A percentile compares a stretch with the other conserved stretches of the same genome.
phyloP scores from a whole-genome alignment of 1,284 basidiomycete genomes.

The Irpex sp. region DNA sequence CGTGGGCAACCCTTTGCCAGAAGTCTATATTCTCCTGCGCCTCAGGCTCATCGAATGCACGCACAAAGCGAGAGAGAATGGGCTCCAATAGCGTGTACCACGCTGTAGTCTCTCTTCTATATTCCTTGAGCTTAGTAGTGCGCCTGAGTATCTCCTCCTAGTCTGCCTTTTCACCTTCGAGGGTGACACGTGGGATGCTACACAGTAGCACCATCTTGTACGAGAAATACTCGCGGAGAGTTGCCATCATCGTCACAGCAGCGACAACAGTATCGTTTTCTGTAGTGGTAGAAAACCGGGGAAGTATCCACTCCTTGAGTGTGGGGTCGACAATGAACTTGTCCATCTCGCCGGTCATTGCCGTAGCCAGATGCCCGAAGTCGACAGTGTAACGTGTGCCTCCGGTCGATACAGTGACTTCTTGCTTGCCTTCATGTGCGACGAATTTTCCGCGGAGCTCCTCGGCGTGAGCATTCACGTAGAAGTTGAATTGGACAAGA shows the following conservation, averaged over 20 bases:
- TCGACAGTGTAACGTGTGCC: conserved; percentile 21
- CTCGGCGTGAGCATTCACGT: conserved; percentile 39
- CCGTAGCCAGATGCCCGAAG: conserved; percentile 28
- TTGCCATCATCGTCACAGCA: conserved; percentile 43
- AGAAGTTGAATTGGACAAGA: conserved; percentile 39
- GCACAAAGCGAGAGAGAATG: conserved; percentile 31
- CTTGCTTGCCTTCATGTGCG: conserved; percentile 33
- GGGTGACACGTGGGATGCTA: conserved; percentile 45
- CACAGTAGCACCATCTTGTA: conserved; percentile 31
- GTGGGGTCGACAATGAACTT: conserved; percentile 32
- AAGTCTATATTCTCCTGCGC: conserved; percentile 23
- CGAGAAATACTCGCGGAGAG: conserved; percentile 36
- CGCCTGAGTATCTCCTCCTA: conserved; percentile 30
- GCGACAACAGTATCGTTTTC: conserved; percentile 34
- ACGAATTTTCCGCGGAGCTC: conserved; percentile 37
- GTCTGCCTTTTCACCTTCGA: conserved; percentile 37
- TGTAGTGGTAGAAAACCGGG: conserved; percentile 46
- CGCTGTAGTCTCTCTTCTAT: conserved; percentile 28
- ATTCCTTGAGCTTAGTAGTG: conserved; percentile 32
- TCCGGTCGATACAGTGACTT: conserved; percentile 26
- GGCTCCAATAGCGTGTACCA: conserved; percentile 35
- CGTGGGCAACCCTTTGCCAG: conserved; percentile 30
- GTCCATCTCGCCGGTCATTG: conserved; percentile 34
- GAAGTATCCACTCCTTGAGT: conserved; percentile 40
- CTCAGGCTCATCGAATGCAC: conserved; percentile 31